A percentile compares a stretch with the other conserved stretches of the same genome.
These are phyloP conservation scores for Xylariaceae sp. DNA, from an alignment of 2,329 filamentous ascomycete genomes.

Conservation along the genomic window DNA sequence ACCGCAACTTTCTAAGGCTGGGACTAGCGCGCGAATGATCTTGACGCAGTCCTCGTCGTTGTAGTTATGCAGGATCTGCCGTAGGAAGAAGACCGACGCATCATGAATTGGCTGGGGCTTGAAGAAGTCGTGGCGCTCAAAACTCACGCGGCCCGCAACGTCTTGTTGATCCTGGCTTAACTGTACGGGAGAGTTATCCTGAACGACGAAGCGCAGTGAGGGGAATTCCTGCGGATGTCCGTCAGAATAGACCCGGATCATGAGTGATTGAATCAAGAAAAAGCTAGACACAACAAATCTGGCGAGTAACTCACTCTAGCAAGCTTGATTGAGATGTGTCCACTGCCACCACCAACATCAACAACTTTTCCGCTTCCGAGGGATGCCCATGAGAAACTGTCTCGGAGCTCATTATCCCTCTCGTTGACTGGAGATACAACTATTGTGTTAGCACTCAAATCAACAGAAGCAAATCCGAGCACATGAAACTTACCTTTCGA, in stretches of 20 bases:
- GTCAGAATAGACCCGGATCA: background rate
- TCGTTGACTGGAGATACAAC: conserved; percentile 25
- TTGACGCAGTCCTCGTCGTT: conserved; percentile 5
- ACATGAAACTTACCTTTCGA: conserved; percentile 18
- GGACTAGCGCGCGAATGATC: conserved; percentile 14
- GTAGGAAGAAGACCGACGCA: conserved; percentile 7
- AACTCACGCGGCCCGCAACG: conserved; percentile 6
- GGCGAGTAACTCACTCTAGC: conserved; percentile 26
- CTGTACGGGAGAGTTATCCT: conserved; percentile 9
- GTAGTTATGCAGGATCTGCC: conserved; percentile 14
- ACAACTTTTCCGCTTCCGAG: conserved; percentile 27
- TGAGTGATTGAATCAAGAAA: too few species aligned
- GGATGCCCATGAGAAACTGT: conserved; percentile 27
- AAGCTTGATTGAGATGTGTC: conserved; percentile 24
- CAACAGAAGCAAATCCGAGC: background rate
- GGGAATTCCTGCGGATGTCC: conserved; percentile 9
- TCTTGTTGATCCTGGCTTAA: conserved; percentile 2
- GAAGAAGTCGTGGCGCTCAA: conserved; percentile 15
- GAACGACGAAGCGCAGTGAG: conserved; percentile 11
- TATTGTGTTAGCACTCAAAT: too few species aligned
- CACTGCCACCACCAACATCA: conserved; percentile 30
- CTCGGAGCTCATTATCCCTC: conserved; percentile 23
- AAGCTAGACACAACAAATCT: too few species aligned
- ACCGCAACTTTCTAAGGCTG: conserved; percentile 15
- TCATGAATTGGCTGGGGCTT: conserved; percentile 8